A percentile compares a stretch with the other conserved stretches of the same genome.
Conservation (phyloP, 192 early-diverging fungal genomes). For the Allomyces macrogynus region DNA sequence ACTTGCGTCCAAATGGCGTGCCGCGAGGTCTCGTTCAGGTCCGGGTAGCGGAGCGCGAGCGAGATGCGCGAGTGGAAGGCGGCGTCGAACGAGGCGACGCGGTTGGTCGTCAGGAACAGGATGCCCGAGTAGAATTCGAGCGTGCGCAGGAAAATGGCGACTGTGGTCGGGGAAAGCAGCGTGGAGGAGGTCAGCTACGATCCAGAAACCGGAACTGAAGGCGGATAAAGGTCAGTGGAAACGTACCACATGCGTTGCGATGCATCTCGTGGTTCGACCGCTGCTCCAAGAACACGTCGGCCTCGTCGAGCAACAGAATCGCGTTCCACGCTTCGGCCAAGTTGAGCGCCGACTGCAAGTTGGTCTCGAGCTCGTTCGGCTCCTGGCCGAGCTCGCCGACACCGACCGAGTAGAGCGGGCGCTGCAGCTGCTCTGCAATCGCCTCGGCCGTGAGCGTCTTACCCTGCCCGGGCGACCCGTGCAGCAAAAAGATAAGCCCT, state of each 20-base stretch:
- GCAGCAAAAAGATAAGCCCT: slow-evolving; percentile 31
- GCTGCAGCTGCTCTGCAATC: slow-evolving; percentile 28
- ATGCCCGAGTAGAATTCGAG: slow-evolving; percentile 41
- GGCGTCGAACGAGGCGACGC: slow-evolving; percentile 29
- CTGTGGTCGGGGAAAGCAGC: slow-evolving; percentile 9
- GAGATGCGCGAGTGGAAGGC: slow-evolving; percentile 30
- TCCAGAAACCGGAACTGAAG: too few relatives aligned
- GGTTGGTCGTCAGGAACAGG: slow-evolving; percentile 39
- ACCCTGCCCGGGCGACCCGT: slow-evolving; percentile 31
- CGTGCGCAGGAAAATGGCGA: slow-evolving; percentile 31
- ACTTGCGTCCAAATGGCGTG: too few relatives aligned
- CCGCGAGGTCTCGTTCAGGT: slow-evolving; percentile 7
- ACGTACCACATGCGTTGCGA: slow-evolving; percentile 15
- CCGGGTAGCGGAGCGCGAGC: slow-evolving; percentile 23
- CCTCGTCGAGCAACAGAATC: slow-evolving; percentile 30
- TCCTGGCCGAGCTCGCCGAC: slow-evolving; percentile 34
- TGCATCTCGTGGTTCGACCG: slow-evolving; percentile 21
- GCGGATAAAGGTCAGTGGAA: too few relatives aligned
- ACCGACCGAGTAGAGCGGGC: slow-evolving; percentile 32
- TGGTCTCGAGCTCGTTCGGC: slow-evolving; percentile 25
- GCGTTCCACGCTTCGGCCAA: slow-evolving; percentile 29
- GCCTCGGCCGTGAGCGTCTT: slow-evolving; percentile 42
- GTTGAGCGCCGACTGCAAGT: slow-evolving; percentile 22
- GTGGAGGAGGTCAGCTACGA: neutral
- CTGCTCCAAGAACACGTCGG: slow-evolving; percentile 37